These are phyloP conservation scores for Solanum chacoense DNA, from an alignment of 305 asterid genomes.

Conservation along the genomic window DNA sequence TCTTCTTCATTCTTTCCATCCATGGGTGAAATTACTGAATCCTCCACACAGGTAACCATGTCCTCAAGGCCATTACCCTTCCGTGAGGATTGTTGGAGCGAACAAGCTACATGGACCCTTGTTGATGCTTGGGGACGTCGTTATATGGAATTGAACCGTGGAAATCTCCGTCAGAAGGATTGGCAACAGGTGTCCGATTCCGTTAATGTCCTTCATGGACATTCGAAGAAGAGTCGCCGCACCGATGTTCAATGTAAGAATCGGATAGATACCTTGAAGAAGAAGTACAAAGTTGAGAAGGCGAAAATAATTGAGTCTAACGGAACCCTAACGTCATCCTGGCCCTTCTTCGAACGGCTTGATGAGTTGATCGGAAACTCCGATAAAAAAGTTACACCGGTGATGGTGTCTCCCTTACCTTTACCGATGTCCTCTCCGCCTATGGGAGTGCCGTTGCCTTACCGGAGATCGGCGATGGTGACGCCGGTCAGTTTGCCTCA, in stretches of 20 bases:
- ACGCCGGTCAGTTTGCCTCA: slow-evolving; percentile 40
- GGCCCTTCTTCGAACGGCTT: slow-evolving; percentile 24
- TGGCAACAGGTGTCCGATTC: slow-evolving; percentile 90
- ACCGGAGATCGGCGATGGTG: slow-evolving; percentile 13
- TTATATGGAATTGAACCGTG: slow-evolving; percentile 68
- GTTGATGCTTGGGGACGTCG: slow-evolving; percentile 90
- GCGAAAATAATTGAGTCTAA: slow-evolving; percentile 25
- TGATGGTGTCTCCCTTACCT: slow-evolving; percentile 11
- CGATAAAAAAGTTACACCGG: slow-evolving; percentile 6
- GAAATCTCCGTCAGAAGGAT: slow-evolving; percentile 87
- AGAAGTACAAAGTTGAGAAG: slow-evolving; percentile 32
- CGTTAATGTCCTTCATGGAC: slow-evolving; percentile 71
- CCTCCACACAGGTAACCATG: slow-evolving; percentile 34
- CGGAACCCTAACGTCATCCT: slow-evolving; percentile 24
- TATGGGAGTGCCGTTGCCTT: slow-evolving; percentile 62
- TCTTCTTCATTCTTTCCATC: not conserved
- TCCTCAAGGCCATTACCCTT: slow-evolving; percentile 52
- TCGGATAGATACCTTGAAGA: slow-evolving; percentile 39
- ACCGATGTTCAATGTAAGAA: slow-evolving; percentile 37
- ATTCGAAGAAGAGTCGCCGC: slow-evolving; percentile 54
- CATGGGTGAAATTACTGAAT: slow-evolving; percentile 61
- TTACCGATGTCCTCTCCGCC: slow-evolving; percentile 38
- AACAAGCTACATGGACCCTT: slow-evolving; percentile 75
- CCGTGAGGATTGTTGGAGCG: slow-evolving; percentile 95
- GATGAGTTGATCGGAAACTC: slow-evolving; percentile 21